Base-by-base conservation (phyloP, 2,329 filamentous ascomycete genomes). In the Furcasterigmium sp. region DNA sequence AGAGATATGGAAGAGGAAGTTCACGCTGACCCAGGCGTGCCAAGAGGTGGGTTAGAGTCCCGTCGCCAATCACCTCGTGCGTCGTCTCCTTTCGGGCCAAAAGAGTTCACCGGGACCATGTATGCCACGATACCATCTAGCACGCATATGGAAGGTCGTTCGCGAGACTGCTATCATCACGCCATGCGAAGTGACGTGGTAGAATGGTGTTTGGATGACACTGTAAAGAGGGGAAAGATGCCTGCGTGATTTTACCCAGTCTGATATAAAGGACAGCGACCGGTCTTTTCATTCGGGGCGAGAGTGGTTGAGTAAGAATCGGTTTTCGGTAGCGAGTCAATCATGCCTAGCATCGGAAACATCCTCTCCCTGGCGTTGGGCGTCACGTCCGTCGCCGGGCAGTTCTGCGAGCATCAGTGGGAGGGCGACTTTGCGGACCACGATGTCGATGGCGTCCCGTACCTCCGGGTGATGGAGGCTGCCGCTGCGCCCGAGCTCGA, bases 321-420 rank as follows among this genome's bases (percentile, higher is more conserved):
- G 5, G 14, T 32, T n/a, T n/a, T 32, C 28, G 13, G 11, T 13
- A n/a, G 14, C 8, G 6, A 14, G 29, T 15, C 29, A 32, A 42
- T 13, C 21, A 45, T 46, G 44, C 18, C 28, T 18, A 8, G 34
- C 39, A 34, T 50, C 41, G 53, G 45, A 44, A 51, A 26, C 40
- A 37, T 54, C 32, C 29, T 53, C 18, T 14, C 52, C 20, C 30
- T 42, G 15, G 45, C 47, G 15, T 39, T 46, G 39, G 23, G 37
- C 21, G 41, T 42, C 17, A 18, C 28, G 15, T 20, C 46, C 29
- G 51, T 46, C n/a, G 29, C 44, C 4, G 53, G 46, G 8, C 56
- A 59, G 38, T 50, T 49, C 42, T 59, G 57, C 45, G 57, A 58
- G 42, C 57, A 58, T 25, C 56, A 59, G 44, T 59, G 57, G 57